Base-by-base conservation (phyloP, 331 rosid species). In the Malus hybrid region DNA sequence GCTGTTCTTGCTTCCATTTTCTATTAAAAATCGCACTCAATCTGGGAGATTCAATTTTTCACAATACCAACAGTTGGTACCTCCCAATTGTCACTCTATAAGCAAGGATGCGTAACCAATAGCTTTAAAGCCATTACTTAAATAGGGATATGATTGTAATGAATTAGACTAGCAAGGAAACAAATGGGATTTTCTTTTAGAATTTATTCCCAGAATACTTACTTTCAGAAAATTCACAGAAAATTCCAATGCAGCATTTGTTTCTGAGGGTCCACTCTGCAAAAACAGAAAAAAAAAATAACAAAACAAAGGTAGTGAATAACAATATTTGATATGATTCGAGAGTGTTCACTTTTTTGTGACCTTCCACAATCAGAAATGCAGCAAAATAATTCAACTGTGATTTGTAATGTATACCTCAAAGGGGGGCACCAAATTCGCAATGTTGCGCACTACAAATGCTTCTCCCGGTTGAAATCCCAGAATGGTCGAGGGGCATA, bases 381-480 rank as follows among this genome's bases (percentile, higher is more conserved):
- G 22, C 31, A 34, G 67, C 31, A 32, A 60, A 74, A 70, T 62
- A 75, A 71, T 65, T 64, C 79, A 56, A 32, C 34, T 29, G 50
- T 78, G 69, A 54, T 13, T 55, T 57, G 44, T 75, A 28, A 70
- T 31, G 57, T 18, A 75, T 80, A 91, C 99, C 96, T 87, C 96
- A 79, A 90, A 87, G 24, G 89, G 79, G 60, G 97, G 95, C 48
- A 94, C 99, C 87, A 94, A 81, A 84, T 94, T 94, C 42, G 99
- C 99, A 78, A 94, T 73, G 75, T 95, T 95, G 75, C 99, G 96
- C 27, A 95, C 83, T 34, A 76, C 77, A 83, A 92, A 95, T 62
- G 99, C 91, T 81, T 95, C 99, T 69, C 99, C 99, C 0, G 99
- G 99, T 77, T 86, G 97, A 80, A 95, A 90, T 78, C 97, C 99